Conservation (phyloP, 768 basidiomycete species). For the Mycena kentingensis region DNA sequence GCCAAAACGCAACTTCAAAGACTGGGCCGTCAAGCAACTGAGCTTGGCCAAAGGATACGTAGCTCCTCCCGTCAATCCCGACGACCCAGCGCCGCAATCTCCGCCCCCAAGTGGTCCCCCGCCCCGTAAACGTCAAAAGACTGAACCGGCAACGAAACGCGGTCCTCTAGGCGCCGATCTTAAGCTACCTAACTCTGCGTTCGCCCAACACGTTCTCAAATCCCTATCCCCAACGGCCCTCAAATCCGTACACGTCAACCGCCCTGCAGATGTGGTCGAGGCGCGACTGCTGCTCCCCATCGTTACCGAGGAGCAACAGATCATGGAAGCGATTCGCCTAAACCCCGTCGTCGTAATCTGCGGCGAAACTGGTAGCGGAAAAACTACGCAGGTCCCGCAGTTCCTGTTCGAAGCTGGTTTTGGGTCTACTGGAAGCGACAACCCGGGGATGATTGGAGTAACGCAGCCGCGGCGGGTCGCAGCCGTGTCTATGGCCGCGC, state of each 20-base stretch:
- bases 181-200: constrained; percentile 63
- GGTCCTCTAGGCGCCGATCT: constrained; percentile 83
- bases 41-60: constrained; percentile 46
- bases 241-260: constrained; percentile 56
- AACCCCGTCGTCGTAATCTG: constrained; percentile 84
- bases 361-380: constrained; percentile 97
- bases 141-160: constrained; percentile 50
- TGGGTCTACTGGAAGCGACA: constrained; percentile 81
- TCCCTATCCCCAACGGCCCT: constrained; percentile 26
- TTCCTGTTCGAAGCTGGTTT: constrained; percentile 98
- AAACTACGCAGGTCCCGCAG: constrained; percentile 97
- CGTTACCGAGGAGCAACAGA: constrained; percentile 88
- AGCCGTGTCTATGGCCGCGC: constrained; percentile 92
- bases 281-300: constrained; percentile 83
- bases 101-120: constrained; percentile 29
- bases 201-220: constrained; percentile 52
- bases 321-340: constrained; percentile 88
- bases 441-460: constrained; percentile 96
- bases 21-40: constrained; percentile 86
- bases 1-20: constrained; percentile 68
- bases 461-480: constrained; percentile 98
- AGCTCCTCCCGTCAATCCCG: constrained; percentile 20
- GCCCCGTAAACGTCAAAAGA: constrained; percentile 52
- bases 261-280: constrained; percentile 74
- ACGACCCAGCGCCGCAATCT: constrained; percentile 19